Base-by-base conservation (phyloP, 805 yeast genomes). In the Clavispora asparagi region DNA sequence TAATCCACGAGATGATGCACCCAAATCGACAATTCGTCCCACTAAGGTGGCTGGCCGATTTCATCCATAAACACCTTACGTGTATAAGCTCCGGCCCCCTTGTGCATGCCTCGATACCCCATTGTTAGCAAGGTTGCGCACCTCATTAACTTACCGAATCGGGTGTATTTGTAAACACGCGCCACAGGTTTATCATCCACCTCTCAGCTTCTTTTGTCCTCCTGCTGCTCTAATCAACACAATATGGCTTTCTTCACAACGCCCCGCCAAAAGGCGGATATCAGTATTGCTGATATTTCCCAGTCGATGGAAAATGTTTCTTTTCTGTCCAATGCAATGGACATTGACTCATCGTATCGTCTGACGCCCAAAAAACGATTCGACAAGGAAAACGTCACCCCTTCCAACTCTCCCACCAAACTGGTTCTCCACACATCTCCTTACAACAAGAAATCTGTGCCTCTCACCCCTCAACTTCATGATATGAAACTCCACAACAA, bases 231-330 rank as follows among this genome's bases (percentile, higher is more conserved):
- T 30, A 8, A 27, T 4, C 29, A 27, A 8, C 29, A 23, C 31
- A 13, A 26, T 10, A 54, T 54, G 58, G 53, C 58, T 2, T 51
- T 53, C 38, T 54, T 54, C 49, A 41, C 43, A 23, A 45, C 55
- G 12, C 45, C 45, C 3, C 51, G 46, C 25, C 53, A 53, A 31
- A 53, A 53, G 37, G 42, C 38, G 37, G 56, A 52, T 39, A 52
- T 51, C 38, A 63, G 61, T 37, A 52, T 71, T 39, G 67, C 67
- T 16, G 73, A 70, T 45, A 58, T 71, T 33, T 69, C 74, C 10
- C 74, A 69, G 46, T 60, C 68, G 35, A 62, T 71, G 63, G 77
- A 71, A 54, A 71, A 71, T 50, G 71, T 71, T 12, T 69, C 74
- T 29, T 61, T 71, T 27, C 50, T 53, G 45, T 57, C 60, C 40